Conservation (phyloP, 352 stramenopile species). For the Phytophthora kernoviae region DNA sequence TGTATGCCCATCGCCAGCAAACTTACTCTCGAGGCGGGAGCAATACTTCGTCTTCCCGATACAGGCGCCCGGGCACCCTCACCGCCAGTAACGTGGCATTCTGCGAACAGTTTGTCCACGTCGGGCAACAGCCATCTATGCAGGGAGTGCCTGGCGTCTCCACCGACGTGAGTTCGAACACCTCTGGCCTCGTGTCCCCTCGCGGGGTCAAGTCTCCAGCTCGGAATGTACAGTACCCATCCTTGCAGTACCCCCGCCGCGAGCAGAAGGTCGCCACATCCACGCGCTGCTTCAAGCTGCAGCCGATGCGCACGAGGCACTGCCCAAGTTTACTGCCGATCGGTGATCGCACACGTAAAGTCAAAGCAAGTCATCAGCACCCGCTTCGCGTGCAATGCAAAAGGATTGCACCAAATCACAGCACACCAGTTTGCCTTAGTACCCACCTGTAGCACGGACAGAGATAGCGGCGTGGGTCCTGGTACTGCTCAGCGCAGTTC, state of each 20-base stretch:
- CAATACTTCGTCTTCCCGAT: conserved; percentile 59
- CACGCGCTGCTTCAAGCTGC: conserved; percentile 63
- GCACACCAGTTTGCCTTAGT: not conserved
- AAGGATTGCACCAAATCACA: conserved; percentile 9
- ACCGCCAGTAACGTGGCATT: conserved; percentile 52
- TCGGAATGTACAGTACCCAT: conserved; percentile 72
- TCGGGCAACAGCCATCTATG: conserved; percentile 66
- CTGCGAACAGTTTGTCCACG: conserved; percentile 43
- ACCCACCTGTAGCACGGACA: conserved; percentile 77
- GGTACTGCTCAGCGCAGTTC: conserved; percentile 58
- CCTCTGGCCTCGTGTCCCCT: conserved; percentile 54
- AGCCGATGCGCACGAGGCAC: conserved; percentile 70
- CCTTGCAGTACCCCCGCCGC: conserved; percentile 80
- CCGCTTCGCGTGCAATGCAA: conserved; percentile 1
- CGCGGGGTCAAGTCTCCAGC: conserved; percentile 61
- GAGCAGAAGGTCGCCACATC: conserved; percentile 74
- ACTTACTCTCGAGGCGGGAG: conserved; percentile 66
- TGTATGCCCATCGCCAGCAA: conserved; percentile 2
- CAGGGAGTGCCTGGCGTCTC: conserved; percentile 59
- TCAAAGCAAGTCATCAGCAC: conserved; percentile 17
- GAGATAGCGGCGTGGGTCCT: conserved; percentile 56
- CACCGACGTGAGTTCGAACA: conserved; percentile 67
- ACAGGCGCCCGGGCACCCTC: conserved; percentile 45
- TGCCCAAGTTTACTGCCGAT: conserved; percentile 59
- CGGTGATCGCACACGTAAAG: conserved; percentile 2